Conservation (phyloP, 75 land plant species). For the Selaginella moellendorffii region DNA sequence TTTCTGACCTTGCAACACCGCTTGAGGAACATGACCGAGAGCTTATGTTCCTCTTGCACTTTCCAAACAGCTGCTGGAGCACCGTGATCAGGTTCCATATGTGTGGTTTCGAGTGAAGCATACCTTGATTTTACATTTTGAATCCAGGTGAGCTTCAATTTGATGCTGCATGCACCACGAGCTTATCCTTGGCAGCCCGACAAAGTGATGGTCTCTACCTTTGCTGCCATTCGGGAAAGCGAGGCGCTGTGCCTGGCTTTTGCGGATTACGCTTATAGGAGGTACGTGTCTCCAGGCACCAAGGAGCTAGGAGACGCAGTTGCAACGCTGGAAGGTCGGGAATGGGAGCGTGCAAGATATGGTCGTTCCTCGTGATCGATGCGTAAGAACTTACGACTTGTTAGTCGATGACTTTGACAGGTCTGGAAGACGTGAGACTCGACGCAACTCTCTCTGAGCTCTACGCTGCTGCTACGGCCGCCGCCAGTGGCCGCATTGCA, state of each 20-base stretch:
- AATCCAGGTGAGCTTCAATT: no score
- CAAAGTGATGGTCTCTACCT: no score
- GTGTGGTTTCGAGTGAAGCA: no score
- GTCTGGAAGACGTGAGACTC: conserved; percentile 12
- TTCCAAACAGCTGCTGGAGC: no score
- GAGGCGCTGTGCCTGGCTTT: conserved; percentile 14
- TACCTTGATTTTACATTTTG: no score
- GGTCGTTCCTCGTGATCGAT: conserved; percentile 10
- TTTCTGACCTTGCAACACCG: no score
- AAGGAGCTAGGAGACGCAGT: conserved; percentile 18
- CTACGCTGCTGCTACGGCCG: not conserved
- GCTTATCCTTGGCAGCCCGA: no score
- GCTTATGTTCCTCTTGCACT: no score
- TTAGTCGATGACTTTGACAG: conserved; percentile 10
- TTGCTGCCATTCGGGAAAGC: no score
- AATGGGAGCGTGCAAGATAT: conserved; percentile 16
- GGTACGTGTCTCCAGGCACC: conserved; percentile 15
- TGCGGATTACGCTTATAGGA: conserved; percentile 14
- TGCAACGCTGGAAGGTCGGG: conserved; percentile 13
- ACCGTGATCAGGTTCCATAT: no score
- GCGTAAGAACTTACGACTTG: conserved; percentile 19
- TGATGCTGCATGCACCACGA: no score
- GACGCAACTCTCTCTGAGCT: conserved; percentile 10
- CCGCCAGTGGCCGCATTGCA: conserved; percentile 1
- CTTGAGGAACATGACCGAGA: no score